Conservation (phyloP, 768 basidiomycete species). For the Collybia nuda region DNA sequence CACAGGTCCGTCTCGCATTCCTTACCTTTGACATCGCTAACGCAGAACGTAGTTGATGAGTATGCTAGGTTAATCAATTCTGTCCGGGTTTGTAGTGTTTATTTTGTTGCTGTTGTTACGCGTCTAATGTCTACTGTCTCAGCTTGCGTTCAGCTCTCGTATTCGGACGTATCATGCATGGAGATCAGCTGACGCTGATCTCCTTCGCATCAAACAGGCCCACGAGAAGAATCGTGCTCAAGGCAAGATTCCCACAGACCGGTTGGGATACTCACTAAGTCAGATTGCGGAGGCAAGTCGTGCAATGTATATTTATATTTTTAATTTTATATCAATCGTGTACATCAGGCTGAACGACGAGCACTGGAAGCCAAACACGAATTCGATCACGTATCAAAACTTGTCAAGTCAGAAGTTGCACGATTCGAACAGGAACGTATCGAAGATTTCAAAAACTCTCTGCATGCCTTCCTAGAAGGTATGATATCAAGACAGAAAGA, state of each 20-base stretch:
- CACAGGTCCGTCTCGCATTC: constrained; percentile 46
- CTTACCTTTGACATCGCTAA: background rate
- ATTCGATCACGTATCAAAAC: constrained; percentile 83
- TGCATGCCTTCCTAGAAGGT: constrained; percentile 84
- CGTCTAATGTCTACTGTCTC: background rate
- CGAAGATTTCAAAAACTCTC: constrained; percentile 84
- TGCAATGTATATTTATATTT: background rate
- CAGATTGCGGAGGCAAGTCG: constrained; percentile 76
- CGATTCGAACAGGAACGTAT: constrained; percentile 93
- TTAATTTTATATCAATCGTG: background rate
- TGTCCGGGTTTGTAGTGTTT: constrained; percentile 79
- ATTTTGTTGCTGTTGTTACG: background rate
- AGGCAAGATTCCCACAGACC: constrained; percentile 69
- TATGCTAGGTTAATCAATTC: constrained; percentile 90
- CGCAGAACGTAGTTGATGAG: constrained; percentile 64
- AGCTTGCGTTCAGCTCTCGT: constrained; percentile 89
- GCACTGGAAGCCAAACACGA: constrained; percentile 83
- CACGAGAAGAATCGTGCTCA: constrained; percentile 85
- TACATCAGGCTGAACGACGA: constrained; percentile 74
- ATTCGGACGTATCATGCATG: constrained; percentile 79
- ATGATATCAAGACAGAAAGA: constrained; percentile 86
- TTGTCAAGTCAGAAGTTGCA: constrained; percentile 86
- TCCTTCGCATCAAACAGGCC: constrained; percentile 65
- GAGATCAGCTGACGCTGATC: constrained; percentile 78
- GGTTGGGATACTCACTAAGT: constrained; percentile 69